These are phyloP conservation scores for Hanseniaspora uvarum DNA, from an alignment of 1,139 yeast species.

Conservation along the genomic window DNA sequence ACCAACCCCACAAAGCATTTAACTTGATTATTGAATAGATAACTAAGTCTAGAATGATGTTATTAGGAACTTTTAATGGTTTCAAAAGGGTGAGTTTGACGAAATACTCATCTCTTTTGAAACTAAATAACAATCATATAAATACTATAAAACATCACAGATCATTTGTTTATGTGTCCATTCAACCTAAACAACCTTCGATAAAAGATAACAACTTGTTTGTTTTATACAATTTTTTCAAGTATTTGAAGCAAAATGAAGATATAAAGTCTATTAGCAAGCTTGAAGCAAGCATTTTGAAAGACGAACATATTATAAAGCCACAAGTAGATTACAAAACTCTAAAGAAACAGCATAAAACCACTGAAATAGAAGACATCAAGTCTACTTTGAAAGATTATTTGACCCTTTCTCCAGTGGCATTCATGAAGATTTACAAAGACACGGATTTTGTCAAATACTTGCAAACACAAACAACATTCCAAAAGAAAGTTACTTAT, in stretches of 20 bases:
- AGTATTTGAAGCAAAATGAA: slow-evolving; percentile 2
- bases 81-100: neutral
- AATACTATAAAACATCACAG: neutral
- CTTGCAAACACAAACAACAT: neutral
- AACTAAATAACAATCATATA: neutral
- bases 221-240: slow-evolving; percentile 5
- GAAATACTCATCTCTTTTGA: neutral
- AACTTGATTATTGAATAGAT: neutral
- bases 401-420: slow-evolving; percentile 2
- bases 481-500: neutral
- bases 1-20: neutral
- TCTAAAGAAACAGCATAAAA: slow-evolving; percentile 2
- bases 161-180: neutral
- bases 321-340: neutral
- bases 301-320: neutral
- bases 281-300: neutral
- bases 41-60: neutral
- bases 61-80: neutral
- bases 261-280: neutral
- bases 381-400: slow-evolving; percentile 7
- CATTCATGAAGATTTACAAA: slow-evolving; percentile 2
- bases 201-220: neutral
- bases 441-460: slow-evolving; percentile 5
- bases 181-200: neutral
- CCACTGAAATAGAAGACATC: neutral